phyloP scores from a whole-genome alignment of 2,329 filamentous ascomycete species.

The Atkinsonella texensis region DNA sequence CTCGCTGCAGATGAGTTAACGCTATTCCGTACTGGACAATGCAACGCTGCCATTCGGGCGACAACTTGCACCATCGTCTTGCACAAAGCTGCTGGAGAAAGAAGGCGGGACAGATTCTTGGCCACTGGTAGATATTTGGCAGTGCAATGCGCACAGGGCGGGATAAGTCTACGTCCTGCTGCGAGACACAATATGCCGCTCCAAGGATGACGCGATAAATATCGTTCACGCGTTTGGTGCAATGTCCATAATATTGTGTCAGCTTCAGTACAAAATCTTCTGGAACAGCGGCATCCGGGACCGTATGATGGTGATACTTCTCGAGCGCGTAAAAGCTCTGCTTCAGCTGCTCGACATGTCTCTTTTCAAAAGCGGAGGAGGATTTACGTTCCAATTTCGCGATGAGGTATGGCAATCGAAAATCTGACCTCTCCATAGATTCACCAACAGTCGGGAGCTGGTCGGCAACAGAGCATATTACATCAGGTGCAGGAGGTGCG shows the following conservation, averaged over 20 bases:
- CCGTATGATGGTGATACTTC: not conserved
- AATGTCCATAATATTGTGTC: not conserved
- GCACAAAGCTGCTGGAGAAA: constrained; percentile 23
- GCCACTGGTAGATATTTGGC: constrained; percentile 3
- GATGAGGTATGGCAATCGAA: not conserved
- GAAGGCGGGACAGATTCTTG: constrained; percentile 13
- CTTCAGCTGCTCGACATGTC: not conserved
- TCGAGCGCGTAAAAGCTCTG: not conserved
- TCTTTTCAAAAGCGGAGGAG: not conserved
- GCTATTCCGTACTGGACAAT: constrained; percentile 29
- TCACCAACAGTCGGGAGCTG: not conserved
- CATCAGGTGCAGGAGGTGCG: not conserved
- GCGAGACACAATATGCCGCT: not conserved
- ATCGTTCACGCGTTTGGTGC: not conserved
- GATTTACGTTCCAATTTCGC: not conserved
- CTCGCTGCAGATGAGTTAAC: constrained; percentile 26
- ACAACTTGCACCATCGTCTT: constrained; percentile 9
- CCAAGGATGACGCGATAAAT: constrained; percentile 1
- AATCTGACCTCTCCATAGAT: not conserved
- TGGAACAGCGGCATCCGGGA: not conserved
- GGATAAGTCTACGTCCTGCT: not conserved
- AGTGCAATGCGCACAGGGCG: not conserved
- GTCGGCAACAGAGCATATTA: not conserved
- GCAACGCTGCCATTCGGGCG: constrained; percentile 20
- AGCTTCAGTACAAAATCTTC: not conserved